Conservation (phyloP, 257 asterid species). For the Solanum medicagineum region DNA sequence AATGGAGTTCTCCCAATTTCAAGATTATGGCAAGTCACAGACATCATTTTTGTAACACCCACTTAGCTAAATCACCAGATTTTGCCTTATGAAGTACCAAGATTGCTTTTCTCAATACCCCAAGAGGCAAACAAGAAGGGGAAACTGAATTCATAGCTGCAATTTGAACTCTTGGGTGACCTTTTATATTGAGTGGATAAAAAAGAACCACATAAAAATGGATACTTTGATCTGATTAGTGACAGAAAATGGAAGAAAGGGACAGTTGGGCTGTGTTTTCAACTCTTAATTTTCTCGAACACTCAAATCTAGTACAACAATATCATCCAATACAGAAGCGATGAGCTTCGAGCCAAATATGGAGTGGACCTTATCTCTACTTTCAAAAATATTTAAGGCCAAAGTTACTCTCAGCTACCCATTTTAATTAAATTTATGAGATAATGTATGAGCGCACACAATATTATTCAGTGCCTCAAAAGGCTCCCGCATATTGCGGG, state of each 20-base stretch:
- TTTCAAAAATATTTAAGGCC: background rate
- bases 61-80: background rate
- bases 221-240: background rate
- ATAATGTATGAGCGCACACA: too few relatives aligned
- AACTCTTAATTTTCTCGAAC: background rate
- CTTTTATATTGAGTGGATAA: constrained; percentile 19
- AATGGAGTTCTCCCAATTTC: constrained; percentile 50
- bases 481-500: too few relatives aligned
- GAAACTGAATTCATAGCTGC: background rate
- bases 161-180: background rate
- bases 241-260: background rate
- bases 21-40: constrained; percentile 56
- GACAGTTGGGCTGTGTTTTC: background rate
- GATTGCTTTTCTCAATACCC: constrained; percentile 17
- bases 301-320: background rate
- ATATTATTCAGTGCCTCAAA: too few relatives aligned
- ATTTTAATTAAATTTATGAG: too few relatives aligned
- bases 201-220: constrained; percentile 2
- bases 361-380: background rate
- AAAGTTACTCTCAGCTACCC: background rate
- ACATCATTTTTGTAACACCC: constrained; percentile 39
- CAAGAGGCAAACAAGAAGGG: background rate
- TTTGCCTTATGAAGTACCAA: constrained; percentile 3
- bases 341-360: background rate
- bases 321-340: background rate